A percentile compares a stretch with the other conserved stretches of the same genome.
Conservation (phyloP, 139 green algal genomes). For the Eudorina sp. region DNA sequence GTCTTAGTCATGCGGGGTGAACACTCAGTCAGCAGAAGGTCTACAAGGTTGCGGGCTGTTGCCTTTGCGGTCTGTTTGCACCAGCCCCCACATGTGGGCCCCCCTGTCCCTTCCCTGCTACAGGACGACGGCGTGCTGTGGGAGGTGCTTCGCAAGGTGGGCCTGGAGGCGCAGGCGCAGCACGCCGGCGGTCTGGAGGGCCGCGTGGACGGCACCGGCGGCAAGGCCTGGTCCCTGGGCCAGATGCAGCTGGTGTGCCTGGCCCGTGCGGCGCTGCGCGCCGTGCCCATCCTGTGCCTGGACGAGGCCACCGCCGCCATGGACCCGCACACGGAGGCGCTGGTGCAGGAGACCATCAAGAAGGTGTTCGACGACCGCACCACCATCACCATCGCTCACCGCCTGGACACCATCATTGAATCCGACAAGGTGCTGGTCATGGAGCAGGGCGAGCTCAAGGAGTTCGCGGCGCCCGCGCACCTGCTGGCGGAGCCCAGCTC, state of each 20-base stretch:
- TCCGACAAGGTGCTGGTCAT: slow-evolving; percentile 79
- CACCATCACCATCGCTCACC: slow-evolving; percentile 80
- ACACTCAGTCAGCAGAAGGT: no score
- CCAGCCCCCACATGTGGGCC: no score
- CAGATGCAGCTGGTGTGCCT: slow-evolving; percentile 88
- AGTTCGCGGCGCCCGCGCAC: slow-evolving; percentile 59
- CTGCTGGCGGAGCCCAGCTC: slow-evolving; percentile 66
- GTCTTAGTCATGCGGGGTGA: no score
- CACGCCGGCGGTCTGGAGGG: slow-evolving; percentile 78
- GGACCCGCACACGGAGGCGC: slow-evolving; percentile 80
- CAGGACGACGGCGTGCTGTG: slow-evolving; percentile 69
- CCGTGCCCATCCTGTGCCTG: slow-evolving; percentile 75
- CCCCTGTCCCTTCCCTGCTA: not conserved
- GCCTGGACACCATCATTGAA: slow-evolving; percentile 84
- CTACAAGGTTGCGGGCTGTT: no score
- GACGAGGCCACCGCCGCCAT: slow-evolving; percentile 87
- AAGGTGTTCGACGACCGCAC: slow-evolving; percentile 73
- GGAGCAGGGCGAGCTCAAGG: slow-evolving; percentile 73
- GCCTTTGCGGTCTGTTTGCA: no score
- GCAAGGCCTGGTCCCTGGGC: slow-evolving; percentile 72
- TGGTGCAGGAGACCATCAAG: slow-evolving; percentile 75
- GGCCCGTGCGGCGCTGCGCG: slow-evolving; percentile 75
- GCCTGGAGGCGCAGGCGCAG: slow-evolving; percentile 50
- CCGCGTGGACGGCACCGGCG: slow-evolving; percentile 59
- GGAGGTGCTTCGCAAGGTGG: slow-evolving; percentile 60